Percentiles rank a stretch among this genome's conserved stretches.
Evolutionary conservation across 257 asterid genomes (phyloP).

Genomic region (Solanum ahanhuiri): DNA sequence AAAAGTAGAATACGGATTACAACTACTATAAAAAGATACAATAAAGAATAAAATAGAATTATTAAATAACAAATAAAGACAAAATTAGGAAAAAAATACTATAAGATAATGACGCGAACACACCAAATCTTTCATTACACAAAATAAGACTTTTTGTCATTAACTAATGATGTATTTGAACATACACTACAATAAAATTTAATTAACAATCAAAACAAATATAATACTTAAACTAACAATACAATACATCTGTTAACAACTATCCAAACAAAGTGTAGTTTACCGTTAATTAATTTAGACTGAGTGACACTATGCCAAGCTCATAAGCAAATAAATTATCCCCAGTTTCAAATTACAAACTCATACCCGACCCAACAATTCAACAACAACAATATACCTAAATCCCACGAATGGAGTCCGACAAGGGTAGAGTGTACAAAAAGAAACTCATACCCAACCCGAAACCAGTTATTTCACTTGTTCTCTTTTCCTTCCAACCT

Average conservation of each 20-base stretch:
- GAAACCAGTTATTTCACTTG: not conserved
- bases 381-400: not conserved
- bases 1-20: not conserved
- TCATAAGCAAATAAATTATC: not conserved
- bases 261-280: not conserved
- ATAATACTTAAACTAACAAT: not conserved
- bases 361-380: not conserved
- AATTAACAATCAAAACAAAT: not conserved
- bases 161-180: not conserved
- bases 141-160: not conserved
- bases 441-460: not conserved
- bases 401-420: not conserved
- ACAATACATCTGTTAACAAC: not conserved
- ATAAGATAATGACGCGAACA: not conserved
- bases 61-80: not conserved
- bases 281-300: not conserved
- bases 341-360: not conserved
- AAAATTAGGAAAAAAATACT: not conserved
- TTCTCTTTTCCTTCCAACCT: not conserved
- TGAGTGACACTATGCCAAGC: not conserved
- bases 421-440: too few relatives aligned
- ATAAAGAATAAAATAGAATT: not conserved
- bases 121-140: not conserved
- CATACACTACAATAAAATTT: not conserved
- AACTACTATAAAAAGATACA: not conserved